A percentile compares a stretch with the other conserved stretches of the same genome.
Evolutionary conservation across 2,329 filamentous ascomycete species (phyloP).

Genomic region (Epichloe glyceriae): DNA sequence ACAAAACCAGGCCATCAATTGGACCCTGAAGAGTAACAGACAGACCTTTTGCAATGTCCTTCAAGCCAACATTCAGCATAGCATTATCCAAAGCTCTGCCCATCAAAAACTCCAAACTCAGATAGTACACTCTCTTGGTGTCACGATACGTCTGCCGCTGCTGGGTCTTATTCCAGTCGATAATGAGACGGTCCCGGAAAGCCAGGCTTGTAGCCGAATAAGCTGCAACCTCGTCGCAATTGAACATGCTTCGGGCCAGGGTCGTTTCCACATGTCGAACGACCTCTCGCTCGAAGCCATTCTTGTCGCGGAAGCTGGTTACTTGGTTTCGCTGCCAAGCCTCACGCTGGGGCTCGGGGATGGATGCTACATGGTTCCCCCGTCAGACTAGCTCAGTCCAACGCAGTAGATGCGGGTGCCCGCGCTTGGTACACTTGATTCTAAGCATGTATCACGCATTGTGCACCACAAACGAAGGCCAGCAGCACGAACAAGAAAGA

Average conservation of each 20-base stretch:
- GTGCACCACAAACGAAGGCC: neutral
- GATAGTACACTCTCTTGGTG: slow-evolving; percentile 90
- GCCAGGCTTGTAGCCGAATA: slow-evolving; percentile 86
- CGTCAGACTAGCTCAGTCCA: neutral
- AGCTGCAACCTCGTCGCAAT: slow-evolving; percentile 89
- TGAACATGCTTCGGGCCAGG: slow-evolving; percentile 89
- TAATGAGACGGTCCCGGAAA: slow-evolving; percentile 82
- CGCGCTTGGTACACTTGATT: neutral
- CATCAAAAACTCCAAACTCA: slow-evolving; percentile 97
- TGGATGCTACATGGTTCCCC: slow-evolving; percentile 40
- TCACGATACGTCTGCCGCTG: slow-evolving; percentile 87
- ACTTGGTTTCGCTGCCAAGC: slow-evolving; percentile 57
- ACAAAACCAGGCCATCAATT: neutral
- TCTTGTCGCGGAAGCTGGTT: slow-evolving; percentile 60
- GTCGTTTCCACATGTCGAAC: slow-evolving; percentile 95
- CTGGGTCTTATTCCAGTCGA: slow-evolving; percentile 97
- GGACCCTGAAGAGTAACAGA: neutral
- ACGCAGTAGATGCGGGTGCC: neutral
- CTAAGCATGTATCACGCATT: neutral
- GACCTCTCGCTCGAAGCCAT: slow-evolving; percentile 76
- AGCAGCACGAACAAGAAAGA: neutral
- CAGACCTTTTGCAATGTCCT: slow-evolving; percentile 68
- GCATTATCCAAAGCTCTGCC: slow-evolving; percentile 93
- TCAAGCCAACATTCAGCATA: slow-evolving; percentile 89
- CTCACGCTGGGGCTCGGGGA: slow-evolving; percentile 77